A percentile compares a stretch with the other conserved stretches of the same genome.
Conservation (phyloP, 225 moss, liverwort and hornwort genomes). For the Thuidium tamariscinum region DNA sequence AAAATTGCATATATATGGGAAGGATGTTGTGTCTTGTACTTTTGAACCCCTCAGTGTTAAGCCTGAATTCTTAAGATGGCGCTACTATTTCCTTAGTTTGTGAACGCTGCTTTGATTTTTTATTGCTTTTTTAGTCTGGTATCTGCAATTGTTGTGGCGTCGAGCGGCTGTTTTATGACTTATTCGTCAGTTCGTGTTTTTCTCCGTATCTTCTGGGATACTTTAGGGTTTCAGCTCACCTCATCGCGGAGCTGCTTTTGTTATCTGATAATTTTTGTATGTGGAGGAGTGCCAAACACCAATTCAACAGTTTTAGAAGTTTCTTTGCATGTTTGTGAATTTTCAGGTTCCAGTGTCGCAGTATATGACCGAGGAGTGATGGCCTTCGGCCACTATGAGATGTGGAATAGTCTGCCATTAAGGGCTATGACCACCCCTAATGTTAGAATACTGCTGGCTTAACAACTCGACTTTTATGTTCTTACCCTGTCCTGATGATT, state of each 20-base stretch:
- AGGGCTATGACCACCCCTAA: background rate
- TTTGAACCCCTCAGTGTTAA: background rate
- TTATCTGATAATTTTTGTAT: background rate
- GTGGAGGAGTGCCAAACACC: background rate
- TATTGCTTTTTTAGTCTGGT: background rate
- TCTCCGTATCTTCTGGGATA: background rate
- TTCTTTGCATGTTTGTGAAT: background rate
- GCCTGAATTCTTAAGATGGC: background rate
- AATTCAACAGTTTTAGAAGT: background rate
- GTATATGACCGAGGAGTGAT: slow-evolving; percentile 1
- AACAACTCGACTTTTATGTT: background rate
- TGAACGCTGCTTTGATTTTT: background rate
- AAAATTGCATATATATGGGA: background rate
- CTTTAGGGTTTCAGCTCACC: slow-evolving; percentile 22
- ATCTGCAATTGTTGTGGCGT: background rate
- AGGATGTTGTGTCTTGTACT: background rate
- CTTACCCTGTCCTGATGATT: background rate
- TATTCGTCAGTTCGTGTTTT: background rate
- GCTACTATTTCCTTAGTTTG: background rate
- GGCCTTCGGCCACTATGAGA: background rate
- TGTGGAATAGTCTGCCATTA: background rate
- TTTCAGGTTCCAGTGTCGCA: slow-evolving; percentile 18
- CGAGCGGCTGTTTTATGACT: background rate
- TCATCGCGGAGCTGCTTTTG: background rate
- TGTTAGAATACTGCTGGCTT: background rate